These are phyloP conservation scores for Zygosaccharomyces pseudorouxii DNA, from an alignment of 805 yeast species.

Conservation along the genomic window DNA sequence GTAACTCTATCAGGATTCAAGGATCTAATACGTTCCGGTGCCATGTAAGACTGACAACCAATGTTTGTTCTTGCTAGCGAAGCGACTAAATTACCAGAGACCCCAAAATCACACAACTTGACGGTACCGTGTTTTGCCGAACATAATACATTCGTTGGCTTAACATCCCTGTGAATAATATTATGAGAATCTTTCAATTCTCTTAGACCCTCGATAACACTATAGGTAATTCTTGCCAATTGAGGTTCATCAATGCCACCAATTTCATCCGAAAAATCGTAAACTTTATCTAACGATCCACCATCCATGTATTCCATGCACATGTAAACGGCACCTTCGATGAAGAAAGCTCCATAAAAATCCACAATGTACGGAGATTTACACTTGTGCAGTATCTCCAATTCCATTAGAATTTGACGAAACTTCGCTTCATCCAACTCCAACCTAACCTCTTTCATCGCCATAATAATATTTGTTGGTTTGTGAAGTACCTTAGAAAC, in stretches of 20 bases:
- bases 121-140: conserved; percentile 74
- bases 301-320: conserved; percentile 99
- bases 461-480: conserved; percentile 90
- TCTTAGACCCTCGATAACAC: conserved; percentile 75
- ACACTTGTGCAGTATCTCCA: conserved; percentile 90
- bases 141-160: conserved; percentile 89
- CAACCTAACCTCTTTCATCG: conserved; percentile 92
- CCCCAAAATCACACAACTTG: conserved; percentile 94
- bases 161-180: conserved; percentile 93
- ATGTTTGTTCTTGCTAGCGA: conserved; percentile 92
- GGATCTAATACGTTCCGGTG: conserved; percentile 89
- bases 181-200: conserved; percentile 85
- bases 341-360: conserved; percentile 95
- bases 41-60: conserved; percentile 98
- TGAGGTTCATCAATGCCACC: conserved; percentile 72
- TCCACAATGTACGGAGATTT: conserved; percentile 88
- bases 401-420: conserved; percentile 91
- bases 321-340: conserved; percentile 97
- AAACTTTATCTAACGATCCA: conserved; percentile 84
- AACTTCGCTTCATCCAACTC: conserved; percentile 93
- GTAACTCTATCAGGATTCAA: conserved; percentile 68
- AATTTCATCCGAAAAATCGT: conserved; percentile 45
- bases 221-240: conserved; percentile 71
- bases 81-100: conserved; percentile 90
- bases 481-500: conserved; percentile 89